phyloP scores from a whole-genome alignment of 805 yeast species.

The Candida fluviatilis region DNA sequence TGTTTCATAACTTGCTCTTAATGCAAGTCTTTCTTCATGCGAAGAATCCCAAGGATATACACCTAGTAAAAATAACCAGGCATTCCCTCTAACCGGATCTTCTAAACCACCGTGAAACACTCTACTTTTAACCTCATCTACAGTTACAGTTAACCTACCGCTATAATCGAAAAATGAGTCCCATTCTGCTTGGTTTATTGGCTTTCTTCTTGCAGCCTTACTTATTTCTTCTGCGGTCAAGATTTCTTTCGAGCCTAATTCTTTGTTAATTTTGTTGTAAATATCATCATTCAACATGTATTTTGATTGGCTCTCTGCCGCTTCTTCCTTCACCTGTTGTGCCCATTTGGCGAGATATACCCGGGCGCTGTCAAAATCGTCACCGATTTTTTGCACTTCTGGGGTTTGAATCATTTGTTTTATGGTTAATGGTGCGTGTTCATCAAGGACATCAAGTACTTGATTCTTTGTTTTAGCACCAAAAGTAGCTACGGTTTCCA shows the following conservation, averaged over 20 bases:
- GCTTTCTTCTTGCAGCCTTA: constrained; percentile 60
- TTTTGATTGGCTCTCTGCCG: constrained; percentile 54
- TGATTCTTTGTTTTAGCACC: constrained; percentile 47
- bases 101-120: constrained; percentile 89
- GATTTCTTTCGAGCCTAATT: constrained; percentile 56
- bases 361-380: constrained; percentile 90
- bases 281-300: constrained; percentile 55
- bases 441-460: constrained; percentile 62
- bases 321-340: constrained; percentile 85
- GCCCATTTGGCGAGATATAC: constrained; percentile 97
- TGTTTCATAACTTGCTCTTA: constrained; percentile 51
- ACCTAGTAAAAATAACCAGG: constrained; percentile 81
- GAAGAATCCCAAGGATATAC: constrained; percentile 90
- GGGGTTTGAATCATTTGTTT: constrained; percentile 65
- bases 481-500: constrained; percentile 79
- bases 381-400: constrained; percentile 74
- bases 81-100: constrained; percentile 56
- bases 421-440: constrained; percentile 56
- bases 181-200: constrained; percentile 77
- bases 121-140: constrained; percentile 71
- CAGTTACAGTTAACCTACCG: constrained; percentile 73
- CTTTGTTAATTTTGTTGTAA: constrained; percentile 53
- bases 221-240: constrained; percentile 58
- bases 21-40: constrained; percentile 57
- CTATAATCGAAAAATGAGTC: constrained; percentile 70